Base-by-base conservation (phyloP, 208 protist species). In the Trypanosoma platydactyli region DNA sequence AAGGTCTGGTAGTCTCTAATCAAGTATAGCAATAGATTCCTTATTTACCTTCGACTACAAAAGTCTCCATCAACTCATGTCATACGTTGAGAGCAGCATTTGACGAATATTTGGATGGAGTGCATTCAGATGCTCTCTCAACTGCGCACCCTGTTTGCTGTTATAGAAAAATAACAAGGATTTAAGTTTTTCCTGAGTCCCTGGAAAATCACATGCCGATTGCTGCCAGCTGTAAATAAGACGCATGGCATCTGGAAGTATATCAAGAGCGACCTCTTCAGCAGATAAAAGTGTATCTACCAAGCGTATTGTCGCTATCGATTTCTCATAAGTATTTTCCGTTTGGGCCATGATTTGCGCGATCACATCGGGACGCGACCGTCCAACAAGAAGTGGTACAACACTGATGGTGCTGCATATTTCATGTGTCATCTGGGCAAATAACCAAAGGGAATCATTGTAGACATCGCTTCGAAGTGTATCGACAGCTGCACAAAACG, bases 211-310 rank as follows among this genome's bases (percentile, higher is more conserved):
- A 60, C 52, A 59, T 27, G 77, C 76, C 20, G 77, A 44, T 55
- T 81, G 78, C 49, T 80, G 76, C 88, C 88, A 94, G 61, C 88
- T 94, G 60, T 78, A 87, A n/a, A 89, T 63, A 16, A 94, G 53
- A 41, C 78, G 72, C 51, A 94, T 70, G 16, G 75, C 68, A 46
- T 68, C 40, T 22, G 79, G 76, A 35, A 88, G 40, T 11, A 81
- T 49, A 11, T 25, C 68, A 11, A 64, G 44, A 24, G 87, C 73
- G 42, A 73, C 44, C 29, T 83, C 77, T 45, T 76, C 64, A 27
- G 60, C 38, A 15, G 62, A 40, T n/a, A 73, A 71, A 1, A 91
- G 55, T 48, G 83, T 84, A 42, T 80, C 72, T 33, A 77, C 76
- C n/a, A 92, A 49, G 25, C 73, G 65, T 68, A 84, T 83, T 27